A percentile compares a stretch with the other conserved stretches of the same genome.
These are phyloP conservation scores for Canavalia ensiformis DNA, from an alignment of 306 rosid genomes.

Conservation along the genomic window DNA sequence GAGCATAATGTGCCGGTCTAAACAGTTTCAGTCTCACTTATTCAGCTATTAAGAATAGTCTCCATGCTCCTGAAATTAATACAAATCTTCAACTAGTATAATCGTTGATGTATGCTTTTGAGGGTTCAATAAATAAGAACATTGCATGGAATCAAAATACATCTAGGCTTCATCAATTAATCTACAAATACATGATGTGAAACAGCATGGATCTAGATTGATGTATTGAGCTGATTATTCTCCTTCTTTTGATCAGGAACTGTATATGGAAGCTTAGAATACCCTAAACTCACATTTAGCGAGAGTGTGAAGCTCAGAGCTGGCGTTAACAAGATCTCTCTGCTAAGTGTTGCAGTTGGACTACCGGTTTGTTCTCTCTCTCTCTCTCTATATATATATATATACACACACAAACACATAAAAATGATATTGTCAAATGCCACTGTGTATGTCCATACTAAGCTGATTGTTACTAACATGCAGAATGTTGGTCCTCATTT, in stretches of 20 bases:
- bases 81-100: slow-evolving; percentile 18
- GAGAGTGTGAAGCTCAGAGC: slow-evolving; percentile 76
- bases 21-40: neutral
- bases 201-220: slow-evolving; percentile 16
- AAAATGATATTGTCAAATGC: slow-evolving; percentile 20
- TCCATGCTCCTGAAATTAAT: slow-evolving; percentile 6
- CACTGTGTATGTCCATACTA: neutral
- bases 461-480: slow-evolving; percentile 38
- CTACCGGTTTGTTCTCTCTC: slow-evolving; percentile 77
- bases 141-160: slow-evolving; percentile 20
- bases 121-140: slow-evolving; percentile 17
- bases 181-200: slow-evolving; percentile 22
- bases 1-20: slow-evolving; percentile 25
- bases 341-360: slow-evolving; percentile 95
- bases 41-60: slow-evolving; percentile 1
- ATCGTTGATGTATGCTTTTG: slow-evolving; percentile 5
- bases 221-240: slow-evolving; percentile 25
- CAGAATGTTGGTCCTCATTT: slow-evolving; percentile 99
- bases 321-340: slow-evolving; percentile 87
- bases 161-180: slow-evolving; percentile 13
- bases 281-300: slow-evolving; percentile 86
- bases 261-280: slow-evolving; percentile 85
- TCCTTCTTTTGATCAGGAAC: slow-evolving; percentile 70
- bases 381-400: slow-evolving; percentile 1
- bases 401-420: neutral